A percentile compares a stretch with the other conserved stretches of the same genome.
These are phyloP conservation scores for Clitopilus hobsonii DNA, from an alignment of 768 basidiomycete genomes.

Conservation along the genomic window DNA sequence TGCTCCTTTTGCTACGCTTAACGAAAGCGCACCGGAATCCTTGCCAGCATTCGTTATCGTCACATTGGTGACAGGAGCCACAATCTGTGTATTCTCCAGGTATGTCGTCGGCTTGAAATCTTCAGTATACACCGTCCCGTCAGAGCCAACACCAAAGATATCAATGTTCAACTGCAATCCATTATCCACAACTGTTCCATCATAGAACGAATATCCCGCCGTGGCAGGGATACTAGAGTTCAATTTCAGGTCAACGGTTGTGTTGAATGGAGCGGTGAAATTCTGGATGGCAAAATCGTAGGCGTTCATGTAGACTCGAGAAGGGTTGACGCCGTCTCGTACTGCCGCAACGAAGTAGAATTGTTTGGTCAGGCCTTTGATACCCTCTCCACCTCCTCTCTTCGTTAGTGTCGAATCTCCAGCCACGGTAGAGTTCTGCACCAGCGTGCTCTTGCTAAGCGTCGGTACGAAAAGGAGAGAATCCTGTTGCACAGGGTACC, in stretches of 20 bases:
- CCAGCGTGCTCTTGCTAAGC: slow-evolving; percentile 24
- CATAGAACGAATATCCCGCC: slow-evolving; percentile 26
- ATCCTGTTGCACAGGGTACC: slow-evolving; percentile 39
- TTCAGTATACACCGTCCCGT: slow-evolving; percentile 23
- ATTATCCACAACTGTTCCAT: slow-evolving; percentile 17
- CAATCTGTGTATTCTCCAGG: slow-evolving; percentile 20
- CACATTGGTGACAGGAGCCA: slow-evolving; percentile 1
- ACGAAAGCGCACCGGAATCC: background rate
- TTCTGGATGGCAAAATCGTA: slow-evolving; percentile 18
- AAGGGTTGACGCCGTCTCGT: slow-evolving; percentile 20
- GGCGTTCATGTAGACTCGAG: slow-evolving; percentile 23
- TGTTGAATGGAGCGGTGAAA: slow-evolving; percentile 19
- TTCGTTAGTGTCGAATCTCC: slow-evolving; percentile 7
- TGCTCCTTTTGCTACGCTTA: background rate
- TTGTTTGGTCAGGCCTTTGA: slow-evolving; percentile 16
- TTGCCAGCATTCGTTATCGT: background rate
- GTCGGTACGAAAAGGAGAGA: slow-evolving; percentile 37
- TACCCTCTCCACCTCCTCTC: slow-evolving; percentile 20
- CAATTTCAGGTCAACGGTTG: slow-evolving; percentile 20
- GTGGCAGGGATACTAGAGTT: slow-evolving; percentile 16
- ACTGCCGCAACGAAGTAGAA: slow-evolving; percentile 23
- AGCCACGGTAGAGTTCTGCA: slow-evolving; percentile 9
- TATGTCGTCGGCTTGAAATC: slow-evolving; percentile 23
- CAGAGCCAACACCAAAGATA: slow-evolving; percentile 15
- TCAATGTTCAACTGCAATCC: slow-evolving; percentile 26